Evolutionary conservation across 768 basidiomycete genomes (phyloP), one percentile per base, ranked within the genome.

Genomic region (Tylopilus felleus): DNA sequence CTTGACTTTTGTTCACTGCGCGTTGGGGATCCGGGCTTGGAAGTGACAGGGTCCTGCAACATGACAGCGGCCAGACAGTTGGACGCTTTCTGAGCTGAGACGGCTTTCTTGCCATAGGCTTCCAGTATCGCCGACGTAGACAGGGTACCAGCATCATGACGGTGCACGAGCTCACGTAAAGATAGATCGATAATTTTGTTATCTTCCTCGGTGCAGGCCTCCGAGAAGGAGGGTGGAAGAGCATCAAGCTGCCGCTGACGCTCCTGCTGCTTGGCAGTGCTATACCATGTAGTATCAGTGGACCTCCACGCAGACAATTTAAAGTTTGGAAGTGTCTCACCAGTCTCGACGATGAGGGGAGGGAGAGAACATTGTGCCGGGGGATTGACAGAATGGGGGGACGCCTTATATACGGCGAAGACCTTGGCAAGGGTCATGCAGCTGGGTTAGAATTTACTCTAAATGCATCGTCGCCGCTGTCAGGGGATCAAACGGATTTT

Each of bases 31-130:
- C 14, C 40, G 5, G 49, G 53, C 39, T 52, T 52, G 10, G 39
- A 42, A 5, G 7, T 27, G 16, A 61, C 49, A 42, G 70, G 52
- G 28, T 71, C 70, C n/a, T 71, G 69, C 40, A 79, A 62, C 59
- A 75, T 68, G 58, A 80, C 58, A 29, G 77, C 76, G 3, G 80
- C 73, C 17, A 83, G 62, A 59, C 81, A 83, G 59, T 82, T 82
- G 46, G 77, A 79, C 42, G 72, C 62, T 27, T 64, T 68, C 25
- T 78, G 76, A 1, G 75, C 78, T 0, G 62, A 59, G 16, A 79
- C 63, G 14, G 64, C 61, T 21, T 72, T 70, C 59, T 75, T 76
- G 31, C 74, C 74, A 51, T 77, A 79, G 2, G 74, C 74, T 29
- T 66, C 50, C 21, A 76, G 52, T 51, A 79, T 65, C 28, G 65